phyloP scores from a whole-genome alignment of 2,329 filamentous ascomycete species.

The Hypoxylon sp. region DNA sequence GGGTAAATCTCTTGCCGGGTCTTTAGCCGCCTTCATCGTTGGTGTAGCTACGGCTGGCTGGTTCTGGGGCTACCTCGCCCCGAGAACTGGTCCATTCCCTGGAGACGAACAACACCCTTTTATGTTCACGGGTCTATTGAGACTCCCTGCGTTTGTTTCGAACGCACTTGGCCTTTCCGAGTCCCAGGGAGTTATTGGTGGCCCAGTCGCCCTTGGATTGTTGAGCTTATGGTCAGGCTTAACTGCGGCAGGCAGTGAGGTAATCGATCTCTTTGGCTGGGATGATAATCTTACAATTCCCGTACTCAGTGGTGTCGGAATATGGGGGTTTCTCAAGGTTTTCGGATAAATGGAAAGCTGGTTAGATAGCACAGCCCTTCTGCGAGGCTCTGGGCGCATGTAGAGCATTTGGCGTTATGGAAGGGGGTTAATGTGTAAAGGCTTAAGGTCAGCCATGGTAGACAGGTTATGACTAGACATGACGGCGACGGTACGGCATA shows the following conservation, averaged over 20 bases:
- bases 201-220: slow-evolving; percentile 79
- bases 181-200: slow-evolving; percentile 74
- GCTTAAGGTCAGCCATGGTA: slow-evolving; percentile 36
- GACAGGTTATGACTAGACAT: slow-evolving; percentile 42
- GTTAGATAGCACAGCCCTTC: slow-evolving; percentile 37
- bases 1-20: slow-evolving; percentile 94
- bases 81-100: slow-evolving; percentile 74
- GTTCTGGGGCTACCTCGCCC: slow-evolving; percentile 91
- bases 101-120: slow-evolving; percentile 79
- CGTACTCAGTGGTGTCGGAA: slow-evolving; percentile 86
- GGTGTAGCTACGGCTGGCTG: slow-evolving; percentile 86
- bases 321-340: slow-evolving; percentile 91
- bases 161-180: slow-evolving; percentile 73
- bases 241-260: slow-evolving; percentile 89
- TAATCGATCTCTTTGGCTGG: slow-evolving; percentile 91
- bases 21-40: slow-evolving; percentile 83
- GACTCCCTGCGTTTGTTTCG: slow-evolving; percentile 74
- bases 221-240: slow-evolving; percentile 92
- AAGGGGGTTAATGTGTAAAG: slow-evolving; percentile 18
- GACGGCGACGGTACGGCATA: slow-evolving; percentile 32
- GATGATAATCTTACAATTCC: slow-evolving; percentile 99
- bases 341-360: slow-evolving; percentile 71
- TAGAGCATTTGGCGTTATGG: slow-evolving; percentile 50
- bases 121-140: slow-evolving; percentile 84
- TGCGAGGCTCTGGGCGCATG: slow-evolving; percentile 30